A percentile compares a stretch with the other conserved stretches of the same genome.
Evolutionary conservation across 2,329 filamentous ascomycete species (phyloP).

Genomic region (Shiraia bambusicola): DNA sequence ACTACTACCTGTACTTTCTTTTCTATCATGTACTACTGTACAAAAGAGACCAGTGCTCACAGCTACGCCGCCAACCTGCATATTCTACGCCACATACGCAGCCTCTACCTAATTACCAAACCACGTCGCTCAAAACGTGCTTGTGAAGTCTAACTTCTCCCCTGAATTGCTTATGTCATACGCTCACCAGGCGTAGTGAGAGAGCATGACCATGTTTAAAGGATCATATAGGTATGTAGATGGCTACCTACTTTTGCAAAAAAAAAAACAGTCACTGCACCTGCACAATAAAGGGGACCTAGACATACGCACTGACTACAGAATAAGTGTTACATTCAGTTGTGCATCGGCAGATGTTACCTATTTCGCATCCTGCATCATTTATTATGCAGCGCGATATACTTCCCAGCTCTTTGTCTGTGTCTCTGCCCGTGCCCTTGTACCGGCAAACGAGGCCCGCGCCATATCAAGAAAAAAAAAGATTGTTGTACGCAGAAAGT

Average conservation of each 20-base stretch:
- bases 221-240: no score
- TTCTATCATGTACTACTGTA: no score
- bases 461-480: background rate
- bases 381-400: constrained; percentile 7
- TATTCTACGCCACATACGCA: constrained; percentile 7
- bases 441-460: constrained; percentile 1
- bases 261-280: no score
- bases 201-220: no score
- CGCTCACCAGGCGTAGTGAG: no score
- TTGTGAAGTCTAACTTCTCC: no score
- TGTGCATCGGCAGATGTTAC: constrained; percentile 1
- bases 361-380: constrained; percentile 1
- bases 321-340: constrained; percentile 7
- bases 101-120: background rate
- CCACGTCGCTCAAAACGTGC: background rate
- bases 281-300: constrained; percentile 2
- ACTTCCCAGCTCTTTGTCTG: background rate
- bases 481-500: constrained; percentile 3
- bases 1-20: no score
- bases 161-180: no score
- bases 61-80: constrained; percentile 9
- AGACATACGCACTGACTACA: constrained; percentile 2
- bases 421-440: background rate
- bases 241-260: no score
- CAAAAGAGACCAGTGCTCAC: background rate